Percentiles rank a stretch among this genome's conserved stretches.
These are phyloP conservation scores for Salvia splendens DNA, from an alignment of 257 asterid genomes.

Conservation along the genomic window DNA sequence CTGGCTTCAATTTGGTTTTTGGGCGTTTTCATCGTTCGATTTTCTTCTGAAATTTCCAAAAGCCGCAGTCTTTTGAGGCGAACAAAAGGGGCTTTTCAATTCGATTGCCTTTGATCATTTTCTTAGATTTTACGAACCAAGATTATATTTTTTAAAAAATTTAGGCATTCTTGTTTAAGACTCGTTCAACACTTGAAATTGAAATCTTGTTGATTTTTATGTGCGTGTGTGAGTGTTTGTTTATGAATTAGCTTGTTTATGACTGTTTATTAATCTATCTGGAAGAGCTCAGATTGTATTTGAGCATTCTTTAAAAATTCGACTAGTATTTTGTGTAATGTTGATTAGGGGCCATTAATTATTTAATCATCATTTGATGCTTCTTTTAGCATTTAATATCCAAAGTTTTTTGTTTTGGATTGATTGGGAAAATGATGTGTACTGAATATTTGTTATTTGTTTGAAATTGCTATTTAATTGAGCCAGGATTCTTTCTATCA, in stretches of 20 bases:
- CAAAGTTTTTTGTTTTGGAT: slow-evolving; percentile 19
- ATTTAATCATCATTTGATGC: slow-evolving; percentile 14
- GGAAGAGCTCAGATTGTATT: not conserved
- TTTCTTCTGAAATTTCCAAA: slow-evolving; percentile 19
- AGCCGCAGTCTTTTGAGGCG: slow-evolving; percentile 31
- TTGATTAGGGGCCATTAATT: slow-evolving; percentile 26
- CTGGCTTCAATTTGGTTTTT: slow-evolving; percentile 25
- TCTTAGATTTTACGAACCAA: slow-evolving; percentile 26
- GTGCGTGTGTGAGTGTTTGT: not conserved
- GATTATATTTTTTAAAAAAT: not conserved
- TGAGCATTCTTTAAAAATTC: slow-evolving; percentile 21
- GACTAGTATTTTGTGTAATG: not conserved
- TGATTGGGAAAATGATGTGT: not conserved
- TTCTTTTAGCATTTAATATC: slow-evolving; percentile 22
- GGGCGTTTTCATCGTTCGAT: slow-evolving; percentile 32
- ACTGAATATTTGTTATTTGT: slow-evolving; percentile 7
- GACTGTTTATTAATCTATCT: not conserved
- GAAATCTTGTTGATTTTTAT: slow-evolving; percentile 22
- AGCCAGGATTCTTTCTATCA: slow-evolving; percentile 28
- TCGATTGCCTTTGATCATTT: slow-evolving; percentile 31
- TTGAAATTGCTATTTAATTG: slow-evolving; percentile 7
- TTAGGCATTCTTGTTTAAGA: slow-evolving; percentile 19
- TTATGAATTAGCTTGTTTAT: not conserved
- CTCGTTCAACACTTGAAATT: slow-evolving; percentile 26
- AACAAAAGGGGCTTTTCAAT: slow-evolving; percentile 36